Percentiles rank a stretch among this genome's conserved stretches.
Conservation (phyloP, 1,284 basidiomycete species). For the Coriolopsis trogii region DNA sequence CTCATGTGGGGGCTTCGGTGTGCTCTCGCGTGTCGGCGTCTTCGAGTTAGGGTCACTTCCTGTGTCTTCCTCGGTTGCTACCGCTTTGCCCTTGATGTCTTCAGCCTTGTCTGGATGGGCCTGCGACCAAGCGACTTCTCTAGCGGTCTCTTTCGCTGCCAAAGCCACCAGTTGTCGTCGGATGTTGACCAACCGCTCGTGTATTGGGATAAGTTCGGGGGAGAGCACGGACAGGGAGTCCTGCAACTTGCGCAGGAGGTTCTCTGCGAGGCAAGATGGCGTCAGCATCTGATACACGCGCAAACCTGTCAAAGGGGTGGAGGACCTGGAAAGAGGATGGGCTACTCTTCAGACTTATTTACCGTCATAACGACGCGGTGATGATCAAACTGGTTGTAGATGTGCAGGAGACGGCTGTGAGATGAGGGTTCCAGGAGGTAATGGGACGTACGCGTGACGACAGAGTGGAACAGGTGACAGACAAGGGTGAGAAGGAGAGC, state of each 20-base stretch:
- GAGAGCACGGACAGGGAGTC: slow-evolving; percentile 87
- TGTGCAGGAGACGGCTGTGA: slow-evolving; percentile 17
- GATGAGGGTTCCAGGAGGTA: slow-evolving; percentile 17
- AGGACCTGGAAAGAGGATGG: slow-evolving; percentile 22
- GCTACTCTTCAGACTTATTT: slow-evolving; percentile 13
- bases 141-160: slow-evolving; percentile 65
- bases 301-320: slow-evolving; percentile 6
- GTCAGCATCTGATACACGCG: slow-evolving; percentile 10
- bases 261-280: slow-evolving; percentile 52
- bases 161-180: slow-evolving; percentile 90
- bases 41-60: slow-evolving; percentile 26
- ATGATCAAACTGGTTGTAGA: slow-evolving; percentile 1
- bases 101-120: slow-evolving; percentile 11
- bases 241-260: slow-evolving; percentile 74
- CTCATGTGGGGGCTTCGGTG: slow-evolving; percentile 30
- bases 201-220: slow-evolving; percentile 86
- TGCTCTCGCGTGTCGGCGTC: slow-evolving; percentile 36
- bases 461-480: background rate
- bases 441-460: slow-evolving; percentile 15
- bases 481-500: background rate
- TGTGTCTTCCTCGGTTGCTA: slow-evolving; percentile 12
- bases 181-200: slow-evolving; percentile 87
- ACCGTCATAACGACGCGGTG: slow-evolving; percentile 6
- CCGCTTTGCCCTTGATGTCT: slow-evolving; percentile 12
- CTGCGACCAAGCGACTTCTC: slow-evolving; percentile 26